Conservation (phyloP, 2,329 filamentous ascomycete species). For the Cercospora zeae-maydis region DNA sequence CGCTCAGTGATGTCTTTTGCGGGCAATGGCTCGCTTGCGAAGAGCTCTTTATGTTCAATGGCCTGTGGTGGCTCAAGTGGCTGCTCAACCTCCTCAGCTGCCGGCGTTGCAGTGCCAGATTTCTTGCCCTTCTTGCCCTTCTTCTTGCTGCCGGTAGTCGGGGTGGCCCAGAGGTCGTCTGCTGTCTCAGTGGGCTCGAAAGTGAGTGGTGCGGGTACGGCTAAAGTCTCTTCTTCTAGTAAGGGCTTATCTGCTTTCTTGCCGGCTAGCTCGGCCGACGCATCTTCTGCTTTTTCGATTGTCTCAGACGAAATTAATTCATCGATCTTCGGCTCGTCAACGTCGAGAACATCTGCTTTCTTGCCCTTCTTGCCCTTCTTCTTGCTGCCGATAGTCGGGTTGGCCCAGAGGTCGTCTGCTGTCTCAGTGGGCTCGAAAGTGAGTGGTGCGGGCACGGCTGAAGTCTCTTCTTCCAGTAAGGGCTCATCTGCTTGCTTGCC, state of each 20-base stretch:
- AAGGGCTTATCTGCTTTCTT: neutral
- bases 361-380: conserved; percentile 44
- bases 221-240: neutral
- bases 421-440: neutral
- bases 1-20: neutral
- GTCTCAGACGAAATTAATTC: neutral
- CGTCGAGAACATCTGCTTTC: no score
- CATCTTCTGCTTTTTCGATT: neutral
- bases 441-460: neutral
- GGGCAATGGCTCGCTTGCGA: neutral
- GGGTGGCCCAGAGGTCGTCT: conserved; percentile 26
- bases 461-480: neutral
- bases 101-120: conserved; percentile 7
- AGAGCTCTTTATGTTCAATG: neutral
- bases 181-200: neutral
- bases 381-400: conserved; percentile 33
- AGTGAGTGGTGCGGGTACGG: neutral
- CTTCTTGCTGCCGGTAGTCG: conserved; percentile 35
- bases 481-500: neutral
- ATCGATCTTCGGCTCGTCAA: neutral
- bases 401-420: conserved; percentile 23
- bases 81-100: conserved; percentile 25
- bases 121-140: conserved; percentile 46
- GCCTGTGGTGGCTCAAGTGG: neutral
- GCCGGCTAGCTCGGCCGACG: neutral